Percentiles rank a stretch among this genome's conserved stretches.
Evolutionary conservation across 148 eudicot genomes (phyloP).

Genomic region (Camellia lanceoleosa): DNA sequence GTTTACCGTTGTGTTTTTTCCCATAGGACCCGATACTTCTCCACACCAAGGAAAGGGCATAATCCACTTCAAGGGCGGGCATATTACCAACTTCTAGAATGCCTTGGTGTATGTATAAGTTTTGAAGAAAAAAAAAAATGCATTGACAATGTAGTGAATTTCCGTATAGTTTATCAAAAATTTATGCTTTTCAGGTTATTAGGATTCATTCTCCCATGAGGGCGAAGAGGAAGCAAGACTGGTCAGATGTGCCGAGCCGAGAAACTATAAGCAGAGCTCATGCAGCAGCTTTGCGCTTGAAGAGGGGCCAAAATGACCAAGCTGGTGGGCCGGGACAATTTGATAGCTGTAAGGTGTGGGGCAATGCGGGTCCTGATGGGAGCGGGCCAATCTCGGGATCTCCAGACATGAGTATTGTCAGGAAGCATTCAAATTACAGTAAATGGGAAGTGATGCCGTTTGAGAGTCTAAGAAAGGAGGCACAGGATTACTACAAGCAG

Average conservation of each 20-base stretch:
- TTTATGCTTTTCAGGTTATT: slow-evolving; percentile 53
- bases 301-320: slow-evolving; percentile 47
- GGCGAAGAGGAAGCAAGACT: slow-evolving; percentile 74
- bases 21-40: slow-evolving; percentile 91
- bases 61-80: slow-evolving; percentile 99
- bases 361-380: slow-evolving; percentile 44
- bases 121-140: background rate
- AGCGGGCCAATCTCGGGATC: slow-evolving; percentile 81
- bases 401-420: slow-evolving; percentile 55
- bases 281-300: slow-evolving; percentile 67
- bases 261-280: slow-evolving; percentile 78
- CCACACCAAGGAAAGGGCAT: slow-evolving; percentile 91
- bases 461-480: slow-evolving; percentile 65
- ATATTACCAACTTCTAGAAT: slow-evolving; percentile 97
- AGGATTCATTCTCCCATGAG: slow-evolving; percentile 99
- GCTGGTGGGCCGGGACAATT: slow-evolving; percentile 69
- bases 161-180: background rate
- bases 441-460: slow-evolving; percentile 91
- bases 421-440: slow-evolving; percentile 73
- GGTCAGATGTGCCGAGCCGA: slow-evolving; percentile 86
- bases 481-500: slow-evolving; percentile 70
- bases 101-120: slow-evolving; percentile 72
- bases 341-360: slow-evolving; percentile 96
- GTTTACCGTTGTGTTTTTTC: slow-evolving; percentile 3
- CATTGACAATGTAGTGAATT: background rate